Evolutionary conservation across 306 rosid species (phyloP).

Genomic region (Cucumis melo): DNA sequence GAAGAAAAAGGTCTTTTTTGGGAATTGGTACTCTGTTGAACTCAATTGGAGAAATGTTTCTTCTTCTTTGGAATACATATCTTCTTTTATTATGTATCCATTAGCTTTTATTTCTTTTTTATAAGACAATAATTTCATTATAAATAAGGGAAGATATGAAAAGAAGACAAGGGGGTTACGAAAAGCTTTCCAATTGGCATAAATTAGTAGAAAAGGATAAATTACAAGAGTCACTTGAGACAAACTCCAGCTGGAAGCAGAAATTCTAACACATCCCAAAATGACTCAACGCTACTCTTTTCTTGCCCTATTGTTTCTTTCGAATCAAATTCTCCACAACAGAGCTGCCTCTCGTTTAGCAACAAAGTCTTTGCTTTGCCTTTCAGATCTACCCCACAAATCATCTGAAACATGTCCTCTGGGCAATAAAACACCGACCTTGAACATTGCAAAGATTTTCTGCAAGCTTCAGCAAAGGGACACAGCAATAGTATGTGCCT

Average conservation of each 20-base stretch:
- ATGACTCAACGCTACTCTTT: neutral
- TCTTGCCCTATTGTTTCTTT: neutral
- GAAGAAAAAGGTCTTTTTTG: neutral
- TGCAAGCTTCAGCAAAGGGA: too few relatives aligned
- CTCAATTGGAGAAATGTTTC: neutral
- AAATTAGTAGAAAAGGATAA: too few relatives aligned
- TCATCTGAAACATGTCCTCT: too few relatives aligned
- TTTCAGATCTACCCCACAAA: neutral
- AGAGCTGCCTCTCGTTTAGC: neutral
- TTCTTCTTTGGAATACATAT: neutral
- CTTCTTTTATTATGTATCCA: neutral
- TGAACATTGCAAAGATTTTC: too few relatives aligned
- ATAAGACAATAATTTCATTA: too few relatives aligned
- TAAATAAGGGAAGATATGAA: too few relatives aligned
- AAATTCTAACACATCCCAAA: neutral
- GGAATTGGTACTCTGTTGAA: neutral
- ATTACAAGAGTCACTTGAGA: too few relatives aligned
- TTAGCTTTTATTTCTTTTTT: neutral
- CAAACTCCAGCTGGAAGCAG: neutral
- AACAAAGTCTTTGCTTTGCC: neutral
- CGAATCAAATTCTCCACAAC: neutral
- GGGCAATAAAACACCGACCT: too few relatives aligned
- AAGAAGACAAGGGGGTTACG: too few relatives aligned
- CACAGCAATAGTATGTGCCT: too few relatives aligned
- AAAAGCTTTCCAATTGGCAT: too few relatives aligned